phyloP scores from a whole-genome alignment of 306 rosid genomes.

The Medicago ruthenica region DNA sequence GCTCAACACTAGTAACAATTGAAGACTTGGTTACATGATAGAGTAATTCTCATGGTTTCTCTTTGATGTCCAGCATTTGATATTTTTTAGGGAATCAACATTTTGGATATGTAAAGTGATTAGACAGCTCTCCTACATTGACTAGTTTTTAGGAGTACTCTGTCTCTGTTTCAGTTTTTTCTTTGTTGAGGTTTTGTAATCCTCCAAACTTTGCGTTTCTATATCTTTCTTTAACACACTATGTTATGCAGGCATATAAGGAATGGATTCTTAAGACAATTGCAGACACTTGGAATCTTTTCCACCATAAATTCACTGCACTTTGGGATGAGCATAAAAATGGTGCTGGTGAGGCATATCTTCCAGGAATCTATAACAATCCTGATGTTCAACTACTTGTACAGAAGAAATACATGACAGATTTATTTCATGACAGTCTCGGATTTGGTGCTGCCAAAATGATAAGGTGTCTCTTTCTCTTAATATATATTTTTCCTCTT shows the following conservation, averaged over 20 bases:
- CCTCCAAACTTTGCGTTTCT: background rate
- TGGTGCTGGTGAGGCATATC: conserved; percentile 87
- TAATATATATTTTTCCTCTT: background rate
- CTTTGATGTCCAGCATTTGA: background rate
- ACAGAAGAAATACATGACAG: conserved; percentile 66
- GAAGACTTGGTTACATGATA: background rate
- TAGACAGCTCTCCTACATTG: background rate
- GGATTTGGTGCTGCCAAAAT: conserved; percentile 95
- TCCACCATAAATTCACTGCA: conserved; percentile 61
- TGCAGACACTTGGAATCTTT: conserved; percentile 83
- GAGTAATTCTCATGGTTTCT: background rate
- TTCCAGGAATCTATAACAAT: conserved; percentile 74
- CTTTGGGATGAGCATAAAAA: conserved; percentile 82
- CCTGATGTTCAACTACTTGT: conserved; percentile 64
- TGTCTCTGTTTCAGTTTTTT: conserved; percentile 4
- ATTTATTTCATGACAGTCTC: conserved; percentile 78
- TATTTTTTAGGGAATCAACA: background rate
- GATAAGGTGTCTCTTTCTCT: conserved; percentile 66
- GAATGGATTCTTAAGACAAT: conserved; percentile 86
- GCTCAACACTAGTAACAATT: background rate
- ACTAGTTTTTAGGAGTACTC: conserved; percentile 24
- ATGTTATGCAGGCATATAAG: conserved; percentile 65
- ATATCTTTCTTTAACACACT: conserved; percentile 3
- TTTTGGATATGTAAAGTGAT: conserved; percentile 1
- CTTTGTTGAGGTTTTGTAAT: background rate